Evolutionary conservation across 257 asterid species (phyloP).

Genomic region (Solanum peruvianum): DNA sequence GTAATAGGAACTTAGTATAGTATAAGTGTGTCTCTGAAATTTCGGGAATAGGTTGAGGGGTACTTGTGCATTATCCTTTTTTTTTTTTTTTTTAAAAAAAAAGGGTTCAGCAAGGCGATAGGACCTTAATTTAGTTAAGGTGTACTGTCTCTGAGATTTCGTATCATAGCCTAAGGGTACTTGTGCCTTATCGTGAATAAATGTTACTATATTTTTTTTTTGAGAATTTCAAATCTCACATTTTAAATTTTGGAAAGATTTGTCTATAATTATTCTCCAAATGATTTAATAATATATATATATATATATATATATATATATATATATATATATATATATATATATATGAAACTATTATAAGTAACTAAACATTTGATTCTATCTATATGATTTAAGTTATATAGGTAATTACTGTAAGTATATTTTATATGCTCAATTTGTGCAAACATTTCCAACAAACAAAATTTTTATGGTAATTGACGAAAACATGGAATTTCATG

Average conservation of each 20-base stretch:
- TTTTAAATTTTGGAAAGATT: background rate
- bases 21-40: too few species aligned
- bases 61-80: too few species aligned
- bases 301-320: too few species aligned
- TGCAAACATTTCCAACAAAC: background rate
- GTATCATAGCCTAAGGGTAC: too few species aligned
- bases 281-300: background rate
- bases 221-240: background rate
- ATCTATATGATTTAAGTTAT: background rate
- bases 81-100: too few species aligned
- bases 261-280: background rate
- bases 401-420: background rate
- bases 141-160: too few species aligned
- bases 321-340: too few species aligned
- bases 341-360: background rate
- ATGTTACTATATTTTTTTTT: background rate
- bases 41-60: too few species aligned
- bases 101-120: accelerated
- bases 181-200: too few species aligned
- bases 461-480: background rate
- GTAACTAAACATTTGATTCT: background rate
- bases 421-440: background rate
- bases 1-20: too few species aligned
- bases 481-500: background rate
- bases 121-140: too few species aligned